Base-by-base conservation (phyloP, 2,329 filamentous ascomycete species). In the Golovinomyces cichoracearum region DNA sequence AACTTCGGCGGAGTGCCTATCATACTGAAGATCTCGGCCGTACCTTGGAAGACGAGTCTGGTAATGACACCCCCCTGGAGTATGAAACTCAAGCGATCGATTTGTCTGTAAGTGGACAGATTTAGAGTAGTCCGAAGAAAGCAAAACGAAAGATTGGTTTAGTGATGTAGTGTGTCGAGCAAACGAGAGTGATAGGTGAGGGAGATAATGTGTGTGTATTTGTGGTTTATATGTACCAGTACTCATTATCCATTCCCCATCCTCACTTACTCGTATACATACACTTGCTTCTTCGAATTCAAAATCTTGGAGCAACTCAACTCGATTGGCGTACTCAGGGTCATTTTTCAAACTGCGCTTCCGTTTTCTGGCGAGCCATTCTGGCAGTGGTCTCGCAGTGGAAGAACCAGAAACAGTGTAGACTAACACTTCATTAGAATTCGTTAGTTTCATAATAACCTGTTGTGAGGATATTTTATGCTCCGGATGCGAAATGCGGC, bases 181-280 rank as follows among this genome's bases (percentile, higher is more conserved):
- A 63, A 80, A 98, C 7, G 86, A 93, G n/a, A 98, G 73, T 9
- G 88, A 88, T 21, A 95, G 71, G 60, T 95, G 85, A 33, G 86
- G 81, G 5, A 95, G 74, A 61, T 93, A 84, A 64, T 98, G 92
- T n/a, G 83, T 80, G 61, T 95, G 90, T 51, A 95, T 93, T 62
- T 93, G 83, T 1, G 81, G 68, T 63, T 70, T 74, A 63, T 76
- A 79, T 48, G 74, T 78, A 67, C 84, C 85, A 48, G 86, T 92
- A 58, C 83, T 92, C 83, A 94, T 90, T 37, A 90, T 76, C 86
- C 90, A 98, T 61, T 95, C 80, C 45, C 88, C 88, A 73, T 98
- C 90, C 50, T 93, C 86, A 57, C 83, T 93, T 53, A 90, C 75
- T 46, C 84, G 75, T 53, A 98, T 76, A 61, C 88, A 94, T 56